Base-by-base conservation (phyloP, 495 filamentous ascomycete genomes). In the Letharia columbiana region DNA sequence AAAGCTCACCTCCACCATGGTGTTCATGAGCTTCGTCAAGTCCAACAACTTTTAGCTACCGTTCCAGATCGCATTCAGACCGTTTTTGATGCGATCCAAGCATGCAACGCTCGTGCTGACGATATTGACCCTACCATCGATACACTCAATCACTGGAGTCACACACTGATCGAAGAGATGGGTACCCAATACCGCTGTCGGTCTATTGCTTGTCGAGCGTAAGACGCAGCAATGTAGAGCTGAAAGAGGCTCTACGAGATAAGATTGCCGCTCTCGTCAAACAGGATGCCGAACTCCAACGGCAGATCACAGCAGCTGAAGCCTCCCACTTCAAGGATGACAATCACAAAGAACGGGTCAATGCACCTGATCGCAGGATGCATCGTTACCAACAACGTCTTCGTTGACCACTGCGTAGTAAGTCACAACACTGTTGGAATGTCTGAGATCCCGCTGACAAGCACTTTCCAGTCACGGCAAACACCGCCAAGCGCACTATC, bases 401-500 rank as follows among this genome's bases (percentile, higher is more conserved):
- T 28, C 23, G 23, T 28, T 28, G 23, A 28, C 23, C 23, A 28
- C 23, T 28, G 23, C 23, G 23, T 28, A 64, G 65, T 66, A 52
- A 33, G 65, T 42, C 11, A 17, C 7, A 23, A 23, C 2, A 2
- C n/a, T 50, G 28, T 40, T 23, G 18, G 11, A 23, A 33, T 1
- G 7, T n/a, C 33, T 23, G 7, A 23, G 13, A 33, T 23, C 7
- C 13, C 10, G 45, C 28, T 66, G 20, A 66, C 35, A 18, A 23
- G 33, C 37, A 37, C 18, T 17, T 58, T 47, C 4, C 56, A 66
- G 65, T n/a, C 61, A 47, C 10, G 41, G 56, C 23, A 47, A 64
- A n/a, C 64, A 64, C n/a, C 66, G 60, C n/a, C 39, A 54, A 54
- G 61, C 66, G 2, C 61, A 52, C 41, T 15, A 42, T 4, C 39